Evolutionary conservation across 1,139 yeast species (phyloP).

Genomic region (Saccharomycopsis phalli): DNA sequence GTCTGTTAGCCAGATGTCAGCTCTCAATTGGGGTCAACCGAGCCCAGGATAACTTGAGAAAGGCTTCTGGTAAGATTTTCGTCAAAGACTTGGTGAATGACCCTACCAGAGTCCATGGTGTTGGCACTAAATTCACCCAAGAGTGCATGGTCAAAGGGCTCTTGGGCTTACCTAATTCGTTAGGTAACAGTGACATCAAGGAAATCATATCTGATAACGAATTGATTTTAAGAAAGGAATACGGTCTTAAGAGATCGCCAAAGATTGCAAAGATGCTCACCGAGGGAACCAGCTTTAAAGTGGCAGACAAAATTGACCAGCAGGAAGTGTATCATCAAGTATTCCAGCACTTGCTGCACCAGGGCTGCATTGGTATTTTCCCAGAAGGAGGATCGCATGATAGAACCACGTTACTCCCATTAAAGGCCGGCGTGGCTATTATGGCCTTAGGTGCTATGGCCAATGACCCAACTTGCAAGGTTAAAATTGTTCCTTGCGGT

Average conservation of each 20-base stretch:
- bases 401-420: constrained; percentile 78
- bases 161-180: constrained; percentile 67
- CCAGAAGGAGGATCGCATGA: constrained; percentile 99
- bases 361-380: constrained; percentile 86
- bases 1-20: constrained; percentile 65
- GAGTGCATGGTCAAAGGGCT: constrained; percentile 65
- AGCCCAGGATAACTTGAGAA: constrained; percentile 72
- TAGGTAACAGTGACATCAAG: constrained; percentile 68
- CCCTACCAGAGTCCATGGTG: constrained; percentile 49
- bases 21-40: constrained; percentile 84
- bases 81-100: constrained; percentile 38
- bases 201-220: constrained; percentile 70
- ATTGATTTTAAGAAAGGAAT: constrained; percentile 61
- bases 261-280: constrained; percentile 36
- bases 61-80: constrained; percentile 52
- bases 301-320: constrained; percentile 81
- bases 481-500: constrained; percentile 90
- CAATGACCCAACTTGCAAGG: constrained; percentile 57
- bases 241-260: constrained; percentile 46
- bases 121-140: constrained; percentile 55
- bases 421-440: constrained; percentile 95
- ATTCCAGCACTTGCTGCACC: constrained; percentile 68
- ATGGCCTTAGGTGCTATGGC: constrained; percentile 95
- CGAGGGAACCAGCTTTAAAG: constrained; percentile 55
- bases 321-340: constrained; percentile 72